Evolutionary conservation across 208 protist species (phyloP).

Genomic region (Phytomonas sp.): DNA sequence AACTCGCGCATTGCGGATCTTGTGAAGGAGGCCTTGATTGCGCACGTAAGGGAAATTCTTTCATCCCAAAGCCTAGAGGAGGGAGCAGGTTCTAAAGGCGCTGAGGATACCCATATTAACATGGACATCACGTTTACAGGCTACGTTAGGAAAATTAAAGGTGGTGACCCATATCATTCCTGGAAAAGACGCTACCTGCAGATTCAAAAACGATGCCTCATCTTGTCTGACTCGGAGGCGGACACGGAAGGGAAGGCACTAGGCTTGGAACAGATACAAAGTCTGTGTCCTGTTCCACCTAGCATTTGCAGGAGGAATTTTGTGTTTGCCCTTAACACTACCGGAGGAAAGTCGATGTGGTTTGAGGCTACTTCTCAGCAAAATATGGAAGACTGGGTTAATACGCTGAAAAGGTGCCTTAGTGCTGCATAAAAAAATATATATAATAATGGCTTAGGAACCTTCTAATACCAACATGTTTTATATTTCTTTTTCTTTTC

Average conservation of each 20-base stretch:
- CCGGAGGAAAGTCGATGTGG: conserved; percentile 82
- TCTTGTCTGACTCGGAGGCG: conserved; percentile 61
- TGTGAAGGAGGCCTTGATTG: conserved; percentile 49
- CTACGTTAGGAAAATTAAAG: conserved; percentile 63
- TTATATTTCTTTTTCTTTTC: conserved; percentile 6
- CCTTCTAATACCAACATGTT: conserved; percentile 2
- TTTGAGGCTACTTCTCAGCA: conserved; percentile 61
- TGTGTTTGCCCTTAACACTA: conserved; percentile 77
- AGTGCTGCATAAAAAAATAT: conserved; percentile 37
- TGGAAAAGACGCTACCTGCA: conserved; percentile 74
- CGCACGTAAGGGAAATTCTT: conserved; percentile 63
- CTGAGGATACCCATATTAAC: conserved; percentile 52
- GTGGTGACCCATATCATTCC: conserved; percentile 38
- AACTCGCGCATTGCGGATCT: conserved; percentile 55
- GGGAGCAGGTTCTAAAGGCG: conserved; percentile 8
- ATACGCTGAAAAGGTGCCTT: conserved; percentile 60
- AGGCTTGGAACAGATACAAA: conserved; percentile 73
- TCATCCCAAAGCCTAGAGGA: conserved; percentile 21
- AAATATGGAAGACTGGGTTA: conserved; percentile 78
- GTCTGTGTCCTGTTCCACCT: conserved; percentile 59
- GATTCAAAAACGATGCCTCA: conserved; percentile 58
- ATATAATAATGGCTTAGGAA: conserved; percentile 5
- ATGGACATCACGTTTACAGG: conserved; percentile 52
- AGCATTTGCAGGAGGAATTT: conserved; percentile 50
- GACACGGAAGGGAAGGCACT: conserved; percentile 71